Percentiles rank a stretch among this genome's conserved stretches.
Conservation (phyloP, 2,329 filamentous ascomycete genomes). For the Alternaria gansuensis region DNA sequence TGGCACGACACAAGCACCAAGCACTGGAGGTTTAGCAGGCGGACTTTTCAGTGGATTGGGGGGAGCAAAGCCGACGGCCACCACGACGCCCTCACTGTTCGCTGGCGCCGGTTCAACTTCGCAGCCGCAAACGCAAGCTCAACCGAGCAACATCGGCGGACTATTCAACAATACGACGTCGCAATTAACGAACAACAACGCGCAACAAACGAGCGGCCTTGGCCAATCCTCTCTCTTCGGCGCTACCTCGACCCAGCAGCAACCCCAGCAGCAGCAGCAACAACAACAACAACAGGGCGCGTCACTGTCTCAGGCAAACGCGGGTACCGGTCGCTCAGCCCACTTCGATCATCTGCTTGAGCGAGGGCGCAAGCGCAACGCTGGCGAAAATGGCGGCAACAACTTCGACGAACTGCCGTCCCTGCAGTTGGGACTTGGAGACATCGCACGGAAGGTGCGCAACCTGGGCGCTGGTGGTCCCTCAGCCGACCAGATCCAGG, state of each 20-base stretch:
- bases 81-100: conserved; percentile 39
- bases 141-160: conserved; percentile 32
- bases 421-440: conserved; percentile 88
- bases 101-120: conserved; percentile 33
- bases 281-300: conserved; percentile 43
- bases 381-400: conserved; percentile 67
- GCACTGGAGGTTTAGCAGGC: conserved; percentile 41
- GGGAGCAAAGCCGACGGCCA: conserved; percentile 50
- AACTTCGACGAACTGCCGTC: conserved; percentile 81
- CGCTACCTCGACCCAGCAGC: conserved; percentile 39
- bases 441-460: conserved; percentile 79
- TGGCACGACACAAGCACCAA: conserved; percentile 40
- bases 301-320: conserved; percentile 47
- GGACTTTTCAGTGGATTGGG: conserved; percentile 46
- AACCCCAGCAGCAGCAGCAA: conserved; percentile 32
- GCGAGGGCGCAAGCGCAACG: conserved; percentile 71
- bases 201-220: conserved; percentile 42
- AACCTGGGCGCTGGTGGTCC: conserved; percentile 79
- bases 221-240: conserved; percentile 42
- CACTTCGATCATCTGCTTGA: conserved; percentile 72
- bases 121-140: conserved; percentile 41
- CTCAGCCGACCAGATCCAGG: conserved; percentile 59
- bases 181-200: conserved; percentile 42
- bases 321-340: conserved; percentile 59
- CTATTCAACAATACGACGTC: conserved; percentile 39